A percentile compares a stretch with the other conserved stretches of the same genome.
Evolutionary conservation across 148 eudicot genomes (phyloP).

Genomic region (Linanthus parryae): DNA sequence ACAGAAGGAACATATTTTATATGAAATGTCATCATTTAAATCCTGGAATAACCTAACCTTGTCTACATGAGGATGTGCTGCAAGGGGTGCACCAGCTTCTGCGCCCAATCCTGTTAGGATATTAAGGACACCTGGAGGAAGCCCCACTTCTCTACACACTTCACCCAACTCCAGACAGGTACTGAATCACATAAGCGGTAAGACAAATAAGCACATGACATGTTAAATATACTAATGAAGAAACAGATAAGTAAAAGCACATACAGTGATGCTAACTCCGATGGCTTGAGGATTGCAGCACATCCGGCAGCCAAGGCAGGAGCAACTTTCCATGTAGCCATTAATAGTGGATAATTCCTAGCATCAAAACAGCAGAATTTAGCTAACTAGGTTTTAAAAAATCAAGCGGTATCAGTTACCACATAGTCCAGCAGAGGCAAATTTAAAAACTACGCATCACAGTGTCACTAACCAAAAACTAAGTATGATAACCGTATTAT

Average conservation of each 20-base stretch:
- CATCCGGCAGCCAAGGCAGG: constrained; percentile 99
- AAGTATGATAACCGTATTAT: no score
- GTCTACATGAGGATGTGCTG: constrained; percentile 92
- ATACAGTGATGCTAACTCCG: constrained; percentile 87
- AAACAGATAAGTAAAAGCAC: constrained; percentile 11
- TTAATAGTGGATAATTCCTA: constrained; percentile 93
- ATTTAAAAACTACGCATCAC: no score
- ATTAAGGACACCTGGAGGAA: constrained; percentile 86
- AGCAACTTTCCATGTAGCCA: constrained; percentile 99
- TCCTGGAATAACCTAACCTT: no score
- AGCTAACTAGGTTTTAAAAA: constrained; percentile 1
- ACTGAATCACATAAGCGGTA: constrained; percentile 33
- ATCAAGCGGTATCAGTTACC: no score
- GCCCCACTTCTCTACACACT: constrained; percentile 76
- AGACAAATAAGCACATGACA: constrained; percentile 13
- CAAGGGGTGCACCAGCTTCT: constrained; percentile 95
- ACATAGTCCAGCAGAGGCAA: no score
- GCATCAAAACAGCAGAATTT: constrained; percentile 9
- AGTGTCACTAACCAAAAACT: no score
- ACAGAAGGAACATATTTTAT: neutral
- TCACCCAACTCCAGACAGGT: constrained; percentile 96
- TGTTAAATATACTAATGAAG: neutral
- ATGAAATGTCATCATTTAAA: no score
- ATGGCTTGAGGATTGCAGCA: constrained; percentile 93
- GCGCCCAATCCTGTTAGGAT: constrained; percentile 85